A percentile compares a stretch with the other conserved stretches of the same genome.
phyloP scores from a whole-genome alignment of 2,329 filamentous ascomycete species.

The Myriosclerotinia duriaeana region DNA sequence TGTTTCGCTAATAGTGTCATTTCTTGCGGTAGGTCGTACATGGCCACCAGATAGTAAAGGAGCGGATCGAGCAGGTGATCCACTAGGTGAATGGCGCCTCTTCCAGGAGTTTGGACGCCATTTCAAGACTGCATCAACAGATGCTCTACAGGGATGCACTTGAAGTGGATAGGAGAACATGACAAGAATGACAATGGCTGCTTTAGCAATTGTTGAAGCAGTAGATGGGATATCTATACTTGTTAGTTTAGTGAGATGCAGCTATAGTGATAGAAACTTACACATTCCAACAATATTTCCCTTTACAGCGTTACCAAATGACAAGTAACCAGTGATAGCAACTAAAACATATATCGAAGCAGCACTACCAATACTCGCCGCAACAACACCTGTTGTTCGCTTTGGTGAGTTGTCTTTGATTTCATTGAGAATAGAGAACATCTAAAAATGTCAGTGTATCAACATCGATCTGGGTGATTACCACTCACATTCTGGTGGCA shows the following conservation, averaged over 20 bases:
- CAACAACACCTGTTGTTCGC: slow-evolving; percentile 72
- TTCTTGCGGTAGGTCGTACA: slow-evolving; percentile 49
- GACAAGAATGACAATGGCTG: slow-evolving; percentile 92
- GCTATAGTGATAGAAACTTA: slow-evolving; percentile 47
- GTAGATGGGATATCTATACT: slow-evolving; percentile 64
- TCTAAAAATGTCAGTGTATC: slow-evolving; percentile 54
- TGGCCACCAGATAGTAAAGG: slow-evolving; percentile 46
- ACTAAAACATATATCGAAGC: slow-evolving; percentile 85
- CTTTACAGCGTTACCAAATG: slow-evolving; percentile 83
- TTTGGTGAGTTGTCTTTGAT: slow-evolving; percentile 78
- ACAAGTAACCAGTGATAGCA: slow-evolving; percentile 91
- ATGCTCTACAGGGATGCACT: slow-evolving; percentile 94
- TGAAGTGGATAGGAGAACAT: slow-evolving; percentile 96
- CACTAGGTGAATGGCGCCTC: slow-evolving; percentile 40
- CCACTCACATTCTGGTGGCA: slow-evolving; percentile 87
- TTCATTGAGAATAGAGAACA: slow-evolving; percentile 98
- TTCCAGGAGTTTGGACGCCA: slow-evolving; percentile 67
- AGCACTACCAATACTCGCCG: slow-evolving; percentile 83
- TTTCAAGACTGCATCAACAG: slow-evolving; percentile 86
- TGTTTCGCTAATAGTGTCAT: slow-evolving; percentile 73
- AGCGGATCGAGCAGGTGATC: slow-evolving; percentile 43
- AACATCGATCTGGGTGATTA: no score
- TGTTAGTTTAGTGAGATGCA: slow-evolving; percentile 20
- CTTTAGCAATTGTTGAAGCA: slow-evolving; percentile 87
- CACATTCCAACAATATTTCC: slow-evolving; percentile 96